Evolutionary conservation across 768 basidiomycete genomes (phyloP).

Genomic region (Psilocybe azurescens): DNA sequence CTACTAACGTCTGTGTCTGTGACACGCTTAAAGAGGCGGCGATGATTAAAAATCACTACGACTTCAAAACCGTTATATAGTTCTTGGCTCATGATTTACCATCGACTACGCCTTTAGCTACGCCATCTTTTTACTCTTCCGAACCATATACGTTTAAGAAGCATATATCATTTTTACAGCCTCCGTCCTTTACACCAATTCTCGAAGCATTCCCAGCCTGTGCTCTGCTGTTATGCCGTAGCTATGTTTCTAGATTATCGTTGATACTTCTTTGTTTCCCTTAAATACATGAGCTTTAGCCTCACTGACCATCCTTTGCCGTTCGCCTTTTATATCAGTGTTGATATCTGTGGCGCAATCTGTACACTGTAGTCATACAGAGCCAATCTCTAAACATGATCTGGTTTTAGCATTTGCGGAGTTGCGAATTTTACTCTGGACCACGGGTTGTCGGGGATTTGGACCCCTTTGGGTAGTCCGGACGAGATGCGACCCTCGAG

Average conservation of each 20-base stretch:
- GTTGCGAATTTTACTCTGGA: not conserved
- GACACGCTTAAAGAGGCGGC: not conserved
- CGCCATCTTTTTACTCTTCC: not conserved
- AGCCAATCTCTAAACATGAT: not conserved
- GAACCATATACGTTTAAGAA: not conserved
- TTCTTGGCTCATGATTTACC: no score
- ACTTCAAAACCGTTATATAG: not conserved
- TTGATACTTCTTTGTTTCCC: no score
- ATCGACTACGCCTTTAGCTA: no score
- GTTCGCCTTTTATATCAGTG: no score
- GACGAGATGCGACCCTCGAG: constrained; percentile 1
- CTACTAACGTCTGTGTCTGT: not conserved
- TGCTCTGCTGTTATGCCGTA: not conserved
- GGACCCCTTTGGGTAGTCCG: not conserved
- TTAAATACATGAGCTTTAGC: no score
- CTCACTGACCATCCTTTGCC: no score
- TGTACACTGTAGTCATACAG: not conserved
- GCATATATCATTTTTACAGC: not conserved
- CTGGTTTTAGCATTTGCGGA: not conserved
- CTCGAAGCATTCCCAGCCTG: not conserved
- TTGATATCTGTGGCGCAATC: no score
- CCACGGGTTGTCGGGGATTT: not conserved
- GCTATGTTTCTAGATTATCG: not conserved
- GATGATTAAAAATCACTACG: not conserved
- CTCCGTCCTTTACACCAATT: not conserved